phyloP scores from a whole-genome alignment of 208 protist genomes.

The Jaenimonas drosophilae region DNA sequence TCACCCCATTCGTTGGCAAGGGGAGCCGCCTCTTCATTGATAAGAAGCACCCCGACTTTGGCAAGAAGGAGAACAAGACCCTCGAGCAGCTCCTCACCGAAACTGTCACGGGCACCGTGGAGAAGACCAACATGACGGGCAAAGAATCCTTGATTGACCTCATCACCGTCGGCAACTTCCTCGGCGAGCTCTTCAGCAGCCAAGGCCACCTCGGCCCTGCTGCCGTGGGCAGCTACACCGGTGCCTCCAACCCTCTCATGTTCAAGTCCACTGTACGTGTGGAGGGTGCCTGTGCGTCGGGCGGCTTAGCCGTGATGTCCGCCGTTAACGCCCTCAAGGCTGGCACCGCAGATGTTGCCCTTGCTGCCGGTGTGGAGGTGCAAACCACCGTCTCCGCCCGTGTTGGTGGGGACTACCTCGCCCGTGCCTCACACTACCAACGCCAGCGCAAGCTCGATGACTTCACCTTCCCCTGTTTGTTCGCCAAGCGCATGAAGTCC shows the following conservation, averaged over 20 bases:
- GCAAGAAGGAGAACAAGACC: constrained; percentile 81
- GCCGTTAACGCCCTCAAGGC: constrained; percentile 42
- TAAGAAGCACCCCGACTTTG: constrained; percentile 88
- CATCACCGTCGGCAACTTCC: constrained; percentile 77
- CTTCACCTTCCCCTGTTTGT: constrained; percentile 91
- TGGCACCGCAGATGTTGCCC: constrained; percentile 50
- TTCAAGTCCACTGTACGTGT: constrained; percentile 75
- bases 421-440: constrained; percentile 79
- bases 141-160: constrained; percentile 64
- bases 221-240: constrained; percentile 40
- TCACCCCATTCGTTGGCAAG: constrained; percentile 87
- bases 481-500: constrained; percentile 78
- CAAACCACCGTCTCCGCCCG: constrained; percentile 77
- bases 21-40: constrained; percentile 84
- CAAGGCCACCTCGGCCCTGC: constrained; percentile 86
- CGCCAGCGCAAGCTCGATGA: constrained; percentile 83
- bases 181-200: constrained; percentile 79
- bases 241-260: constrained; percentile 29
- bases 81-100: constrained; percentile 64
- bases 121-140: constrained; percentile 23
- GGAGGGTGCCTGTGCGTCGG: constrained; percentile 88
- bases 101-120: constrained; percentile 43
- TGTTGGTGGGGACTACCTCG: constrained; percentile 84
- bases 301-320: constrained; percentile 63
- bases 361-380: constrained; percentile 84